Evolutionary conservation across 805 yeast species (phyloP).

Genomic region (Yarrowia keelungensis): DNA sequence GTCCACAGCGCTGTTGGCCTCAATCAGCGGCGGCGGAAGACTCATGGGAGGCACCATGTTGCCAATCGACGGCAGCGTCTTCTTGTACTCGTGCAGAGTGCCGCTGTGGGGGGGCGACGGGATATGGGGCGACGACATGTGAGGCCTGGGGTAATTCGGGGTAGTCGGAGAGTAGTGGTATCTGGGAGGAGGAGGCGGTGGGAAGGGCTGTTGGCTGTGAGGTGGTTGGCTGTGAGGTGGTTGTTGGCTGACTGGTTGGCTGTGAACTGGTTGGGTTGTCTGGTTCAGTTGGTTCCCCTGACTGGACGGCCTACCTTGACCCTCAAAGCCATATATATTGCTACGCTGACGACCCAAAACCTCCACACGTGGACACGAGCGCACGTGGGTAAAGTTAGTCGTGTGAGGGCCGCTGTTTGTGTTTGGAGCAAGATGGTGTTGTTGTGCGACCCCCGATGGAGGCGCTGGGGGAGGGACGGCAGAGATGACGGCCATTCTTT

Average conservation of each 20-base stretch:
- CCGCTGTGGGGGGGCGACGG: conserved; percentile 34
- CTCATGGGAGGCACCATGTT: conserved; percentile 32
- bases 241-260: too few species aligned
- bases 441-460: neutral
- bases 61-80: conserved; percentile 29
- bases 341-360: conserved; percentile 33
- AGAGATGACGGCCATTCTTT: neutral
- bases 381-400: conserved; percentile 39
- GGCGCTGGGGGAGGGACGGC: neutral
- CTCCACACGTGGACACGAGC: conserved; percentile 38
- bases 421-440: conserved; percentile 6
- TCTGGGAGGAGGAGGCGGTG: neutral
- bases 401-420: conserved; percentile 27
- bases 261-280: too few species aligned
- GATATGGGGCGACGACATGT: conserved; percentile 24
- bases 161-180: neutral
- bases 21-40: conserved; percentile 29
- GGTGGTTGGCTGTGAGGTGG: too few species aligned
- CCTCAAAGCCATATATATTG: conserved; percentile 20
- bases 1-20: neutral
- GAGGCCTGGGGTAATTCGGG: neutral
- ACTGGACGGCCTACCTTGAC: too few species aligned
- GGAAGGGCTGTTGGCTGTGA: too few species aligned
- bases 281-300: too few species aligned
- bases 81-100: conserved; percentile 27